phyloP scores from a whole-genome alignment of 2,329 filamentous ascomycete genomes.

The Xylariales sp. region DNA sequence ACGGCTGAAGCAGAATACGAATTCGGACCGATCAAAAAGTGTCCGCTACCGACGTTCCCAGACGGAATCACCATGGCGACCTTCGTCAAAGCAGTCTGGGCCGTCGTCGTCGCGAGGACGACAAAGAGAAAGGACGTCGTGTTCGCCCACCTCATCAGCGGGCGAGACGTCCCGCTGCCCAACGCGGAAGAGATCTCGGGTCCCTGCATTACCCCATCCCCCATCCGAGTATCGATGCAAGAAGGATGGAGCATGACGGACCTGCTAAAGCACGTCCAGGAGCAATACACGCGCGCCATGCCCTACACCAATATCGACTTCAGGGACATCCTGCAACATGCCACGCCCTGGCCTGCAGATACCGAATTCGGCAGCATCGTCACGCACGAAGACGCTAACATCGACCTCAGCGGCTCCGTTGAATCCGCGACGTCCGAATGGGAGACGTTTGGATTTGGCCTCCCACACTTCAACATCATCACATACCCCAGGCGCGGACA shows the following conservation, averaged over 20 bases:
- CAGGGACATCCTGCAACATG: conserved; percentile 2
- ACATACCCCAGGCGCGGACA: conserved; percentile 1
- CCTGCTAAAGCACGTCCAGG: conserved; percentile 26
- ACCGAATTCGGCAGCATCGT: conserved; percentile 28
- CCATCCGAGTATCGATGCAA: conserved; percentile 20
- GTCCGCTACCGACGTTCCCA: neutral
- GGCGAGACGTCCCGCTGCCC: conserved; percentile 14
- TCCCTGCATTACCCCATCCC: conserved; percentile 29
- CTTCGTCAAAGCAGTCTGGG: conserved; percentile 25
- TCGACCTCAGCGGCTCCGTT: conserved; percentile 15
- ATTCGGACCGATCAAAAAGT: neutral
- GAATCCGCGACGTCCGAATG: conserved; percentile 5
- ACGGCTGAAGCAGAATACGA: neutral
- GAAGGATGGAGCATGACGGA: neutral
- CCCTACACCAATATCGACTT: conserved; percentile 22
- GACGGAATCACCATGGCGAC: conserved; percentile 20
- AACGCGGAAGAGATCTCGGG: conserved; percentile 13
- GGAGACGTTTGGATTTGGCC: conserved; percentile 9
- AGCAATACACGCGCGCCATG: conserved; percentile 20
- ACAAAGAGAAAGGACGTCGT: conserved; percentile 23
- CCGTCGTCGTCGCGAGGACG: conserved; percentile 11
- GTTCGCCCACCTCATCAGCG: conserved; percentile 23
- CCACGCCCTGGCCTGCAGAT: conserved; percentile 15
- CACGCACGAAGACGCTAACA: conserved; percentile 20
- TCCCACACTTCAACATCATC: conserved; percentile 17